Conservation (phyloP, 768 basidiomycete species). For the Pleurotus citrinopileatus region DNA sequence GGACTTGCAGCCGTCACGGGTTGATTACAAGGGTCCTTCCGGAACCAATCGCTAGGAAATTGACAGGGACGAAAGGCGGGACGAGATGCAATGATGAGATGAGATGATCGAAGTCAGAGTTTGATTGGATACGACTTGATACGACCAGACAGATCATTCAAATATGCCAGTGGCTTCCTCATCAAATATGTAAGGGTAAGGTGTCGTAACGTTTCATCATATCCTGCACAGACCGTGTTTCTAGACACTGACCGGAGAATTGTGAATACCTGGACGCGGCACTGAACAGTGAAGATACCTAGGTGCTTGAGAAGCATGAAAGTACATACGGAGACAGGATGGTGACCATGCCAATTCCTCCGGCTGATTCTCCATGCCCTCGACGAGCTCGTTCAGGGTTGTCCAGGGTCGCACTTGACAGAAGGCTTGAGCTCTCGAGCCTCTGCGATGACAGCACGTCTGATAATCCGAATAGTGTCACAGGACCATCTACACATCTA, state of each 20-base stretch:
- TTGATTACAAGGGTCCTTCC: constrained; percentile 1
- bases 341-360: no score
- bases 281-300: no score
- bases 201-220: constrained; percentile 8
- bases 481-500: no score
- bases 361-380: no score
- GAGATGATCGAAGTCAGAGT: not conserved
- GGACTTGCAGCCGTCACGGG: constrained; percentile 4
- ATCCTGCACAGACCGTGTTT: not conserved
- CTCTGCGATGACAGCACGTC: no score
- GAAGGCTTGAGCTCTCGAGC: no score
- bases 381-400: no score
- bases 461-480: no score
- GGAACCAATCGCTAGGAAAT: constrained; percentile 8
- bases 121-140: constrained; percentile 3
- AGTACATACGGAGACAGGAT: no score
- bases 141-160: constrained; percentile 11
- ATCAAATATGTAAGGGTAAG: not conserved
- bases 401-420: no score
- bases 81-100: constrained; percentile 7
- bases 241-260: not conserved
- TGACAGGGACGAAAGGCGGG: constrained; percentile 5
- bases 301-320: no score
- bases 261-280: no score
- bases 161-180: constrained; percentile 4